A percentile compares a stretch with the other conserved stretches of the same genome.
These are phyloP conservation scores for Glaciozyma antarctica DNA, from an alignment of 768 basidiomycete genomes.

Conservation along the genomic window DNA sequence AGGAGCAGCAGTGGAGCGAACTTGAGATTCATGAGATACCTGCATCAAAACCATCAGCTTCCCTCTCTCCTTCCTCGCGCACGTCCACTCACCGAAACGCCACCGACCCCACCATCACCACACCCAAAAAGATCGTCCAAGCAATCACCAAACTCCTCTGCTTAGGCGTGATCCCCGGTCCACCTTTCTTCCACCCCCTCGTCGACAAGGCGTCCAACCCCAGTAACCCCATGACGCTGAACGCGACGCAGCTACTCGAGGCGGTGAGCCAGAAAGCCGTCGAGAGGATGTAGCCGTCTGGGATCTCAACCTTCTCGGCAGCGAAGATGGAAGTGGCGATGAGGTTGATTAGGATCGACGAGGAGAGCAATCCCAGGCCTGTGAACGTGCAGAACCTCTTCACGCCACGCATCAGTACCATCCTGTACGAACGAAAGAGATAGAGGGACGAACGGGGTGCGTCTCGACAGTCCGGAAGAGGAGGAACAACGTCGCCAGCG, in stretches of 20 bases:
- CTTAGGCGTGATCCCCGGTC: slow-evolving; percentile 4
- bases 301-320: background rate
- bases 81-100: background rate
- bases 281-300: slow-evolving; percentile 18
- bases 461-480: no score
- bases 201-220: slow-evolving; percentile 10
- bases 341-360: slow-evolving; percentile 11
- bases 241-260: slow-evolving; percentile 3
- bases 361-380: background rate
- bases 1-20: no score
- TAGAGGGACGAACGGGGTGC: no score
- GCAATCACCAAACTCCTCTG: slow-evolving; percentile 13
- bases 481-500: no score
- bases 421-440: no score
- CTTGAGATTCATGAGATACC: slow-evolving; percentile 3
- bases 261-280: slow-evolving; percentile 23
- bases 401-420: no score
- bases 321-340: slow-evolving; percentile 12
- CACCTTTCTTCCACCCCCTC: background rate
- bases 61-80: background rate
- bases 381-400: slow-evolving; percentile 17
- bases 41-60: background rate
- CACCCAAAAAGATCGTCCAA: slow-evolving; percentile 3
- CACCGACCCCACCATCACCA: slow-evolving; percentile 1
- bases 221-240: background rate